Evolutionary conservation across 441 rosid genomes (phyloP).

Genomic region (Biscutella laevigata): DNA sequence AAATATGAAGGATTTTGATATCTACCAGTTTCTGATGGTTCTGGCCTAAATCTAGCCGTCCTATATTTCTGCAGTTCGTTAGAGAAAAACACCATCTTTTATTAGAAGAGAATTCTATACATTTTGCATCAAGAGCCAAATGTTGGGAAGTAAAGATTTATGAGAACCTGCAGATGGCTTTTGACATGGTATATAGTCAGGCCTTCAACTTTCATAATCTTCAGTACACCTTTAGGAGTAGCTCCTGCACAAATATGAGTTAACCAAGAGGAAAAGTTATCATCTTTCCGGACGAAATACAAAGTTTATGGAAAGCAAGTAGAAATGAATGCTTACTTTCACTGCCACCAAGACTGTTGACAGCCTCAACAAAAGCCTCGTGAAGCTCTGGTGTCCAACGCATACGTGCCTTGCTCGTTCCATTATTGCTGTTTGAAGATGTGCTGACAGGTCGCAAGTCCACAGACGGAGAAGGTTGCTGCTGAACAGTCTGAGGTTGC

Average conservation of each 20-base stretch:
- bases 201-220: conserved; percentile 82
- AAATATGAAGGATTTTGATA: not conserved
- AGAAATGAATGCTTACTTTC: conserved; percentile 49
- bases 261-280: conserved; percentile 13
- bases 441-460: conserved; percentile 41
- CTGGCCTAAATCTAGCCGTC: conserved; percentile 79
- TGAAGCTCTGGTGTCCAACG: conserved; percentile 97
- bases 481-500: conserved; percentile 32
- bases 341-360: conserved; percentile 82
- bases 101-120: conserved; percentile 19
- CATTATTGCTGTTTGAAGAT: conserved; percentile 41
- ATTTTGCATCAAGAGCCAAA: not conserved
- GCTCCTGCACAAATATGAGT: conserved; percentile 47
- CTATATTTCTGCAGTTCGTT: conserved; percentile 69
- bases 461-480: conserved; percentile 45
- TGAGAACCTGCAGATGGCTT: conserved; percentile 78
- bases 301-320: not conserved
- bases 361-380: conserved; percentile 89
- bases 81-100: conserved; percentile 21
- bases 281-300: not conserved
- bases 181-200: conserved; percentile 92
- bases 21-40: conserved; percentile 59
- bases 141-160: not conserved
- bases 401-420: conserved; percentile 74
- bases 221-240: conserved; percentile 86